Evolutionary conservation across 345 rosid genomes (phyloP).

Genomic region (Lepidium sativum): DNA sequence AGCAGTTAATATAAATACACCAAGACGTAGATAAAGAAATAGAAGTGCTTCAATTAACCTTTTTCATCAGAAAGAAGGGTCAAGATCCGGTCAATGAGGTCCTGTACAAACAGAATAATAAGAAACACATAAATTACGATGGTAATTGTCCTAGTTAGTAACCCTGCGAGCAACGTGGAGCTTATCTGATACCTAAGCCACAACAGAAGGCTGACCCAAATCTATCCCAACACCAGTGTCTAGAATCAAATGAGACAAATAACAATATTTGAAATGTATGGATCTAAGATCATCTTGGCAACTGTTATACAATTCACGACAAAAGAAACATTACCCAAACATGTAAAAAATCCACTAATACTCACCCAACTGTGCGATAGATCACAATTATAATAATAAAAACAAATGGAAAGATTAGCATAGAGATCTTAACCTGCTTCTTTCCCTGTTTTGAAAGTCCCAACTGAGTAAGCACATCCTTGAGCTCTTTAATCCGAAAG

Average conservation of each 20-base stretch:
- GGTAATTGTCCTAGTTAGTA: not conserved
- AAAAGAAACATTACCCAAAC: not conserved
- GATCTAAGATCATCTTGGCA: not conserved
- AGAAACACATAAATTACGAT: not conserved
- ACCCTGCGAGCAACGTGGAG: not conserved
- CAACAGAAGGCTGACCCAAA: not conserved
- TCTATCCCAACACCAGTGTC: not conserved
- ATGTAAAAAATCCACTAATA: not conserved
- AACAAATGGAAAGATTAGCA: not conserved
- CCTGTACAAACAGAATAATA: constrained; percentile 36
- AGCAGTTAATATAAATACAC: not conserved
- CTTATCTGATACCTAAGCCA: not conserved
- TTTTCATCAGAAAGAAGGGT: constrained; percentile 57
- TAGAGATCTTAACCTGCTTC: constrained; percentile 58
- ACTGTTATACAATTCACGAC: not conserved
- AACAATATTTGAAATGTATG: not conserved
- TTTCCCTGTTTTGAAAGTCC: constrained; percentile 97
- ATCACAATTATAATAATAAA: not conserved
- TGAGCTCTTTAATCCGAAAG: constrained; percentile 93
- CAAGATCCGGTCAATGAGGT: constrained; percentile 79
- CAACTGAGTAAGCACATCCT: constrained; percentile 81
- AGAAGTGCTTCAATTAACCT: constrained; percentile 36
- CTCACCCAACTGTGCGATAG: not conserved
- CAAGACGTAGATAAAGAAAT: not conserved
- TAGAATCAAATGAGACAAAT: not conserved